Percentiles rank a stretch among this genome's conserved stretches.
Evolutionary conservation across 768 basidiomycete species (phyloP).

Genomic region (Boletales sp.): DNA sequence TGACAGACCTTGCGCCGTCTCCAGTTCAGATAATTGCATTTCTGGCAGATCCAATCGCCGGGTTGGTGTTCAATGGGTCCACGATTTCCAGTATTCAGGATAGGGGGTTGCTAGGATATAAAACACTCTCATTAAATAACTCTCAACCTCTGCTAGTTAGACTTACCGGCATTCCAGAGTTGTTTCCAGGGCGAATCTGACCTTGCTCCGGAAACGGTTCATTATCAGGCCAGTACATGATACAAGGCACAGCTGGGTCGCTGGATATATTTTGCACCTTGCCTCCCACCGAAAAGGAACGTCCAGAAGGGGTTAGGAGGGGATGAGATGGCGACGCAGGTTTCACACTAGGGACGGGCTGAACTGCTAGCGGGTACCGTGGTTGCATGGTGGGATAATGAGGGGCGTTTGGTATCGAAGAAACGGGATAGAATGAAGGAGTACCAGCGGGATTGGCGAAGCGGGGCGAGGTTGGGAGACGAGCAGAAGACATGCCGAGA

Average conservation of each 20-base stretch:
- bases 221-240: conserved; percentile 92
- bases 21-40: conserved; percentile 89
- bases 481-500: conserved; percentile 19
- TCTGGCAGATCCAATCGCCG: conserved; percentile 78
- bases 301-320: conserved; percentile 79
- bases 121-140: conserved; percentile 1
- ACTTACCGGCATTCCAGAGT: conserved; percentile 54
- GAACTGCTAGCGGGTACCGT: conserved; percentile 28
- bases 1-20: conserved; percentile 85
- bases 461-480: conserved; percentile 24
- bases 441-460: conserved; percentile 18
- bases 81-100: conserved; percentile 84
- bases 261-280: conserved; percentile 75
- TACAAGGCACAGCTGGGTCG: conserved; percentile 68
- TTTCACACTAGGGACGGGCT: conserved; percentile 26
- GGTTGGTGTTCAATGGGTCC: conserved; percentile 86
- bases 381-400: conserved; percentile 25
- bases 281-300: conserved; percentile 71
- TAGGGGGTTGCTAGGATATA: conserved; percentile 65
- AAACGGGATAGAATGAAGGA: conserved; percentile 11
- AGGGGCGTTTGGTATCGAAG: conserved; percentile 27
- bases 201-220: conserved; percentile 78
- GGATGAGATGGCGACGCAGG: conserved; percentile 51
- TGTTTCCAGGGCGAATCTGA: conserved; percentile 63
- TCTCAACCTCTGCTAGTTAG: neutral